Percentiles rank a stretch among this genome's conserved stretches.
Evolutionary conservation across 2,329 filamentous ascomycete genomes (phyloP).

Genomic region (Fusarium xylarioides): DNA sequence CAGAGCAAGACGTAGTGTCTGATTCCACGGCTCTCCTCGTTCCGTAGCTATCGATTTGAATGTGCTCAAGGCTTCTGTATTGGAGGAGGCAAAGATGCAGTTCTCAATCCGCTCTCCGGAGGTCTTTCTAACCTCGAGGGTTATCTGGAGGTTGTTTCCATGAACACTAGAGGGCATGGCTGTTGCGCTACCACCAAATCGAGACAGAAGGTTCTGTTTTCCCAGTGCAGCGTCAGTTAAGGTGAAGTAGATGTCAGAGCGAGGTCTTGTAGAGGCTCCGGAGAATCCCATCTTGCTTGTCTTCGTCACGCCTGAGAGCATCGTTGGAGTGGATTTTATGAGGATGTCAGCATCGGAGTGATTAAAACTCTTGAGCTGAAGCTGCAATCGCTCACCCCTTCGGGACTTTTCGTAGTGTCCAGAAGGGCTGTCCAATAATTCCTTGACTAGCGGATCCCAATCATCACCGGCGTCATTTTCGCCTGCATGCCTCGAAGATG

Average conservation of each 20-base stretch:
- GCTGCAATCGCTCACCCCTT: slow-evolving; percentile 78
- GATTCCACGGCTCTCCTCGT: slow-evolving; percentile 84
- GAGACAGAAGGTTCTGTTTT: slow-evolving; percentile 74
- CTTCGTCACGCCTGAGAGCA: slow-evolving; percentile 81
- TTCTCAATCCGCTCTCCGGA: slow-evolving; percentile 85
- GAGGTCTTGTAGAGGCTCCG: slow-evolving; percentile 84
- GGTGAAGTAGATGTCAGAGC: slow-evolving; percentile 96
- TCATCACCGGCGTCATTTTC: slow-evolving; percentile 70
- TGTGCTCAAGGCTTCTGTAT: slow-evolving; percentile 78
- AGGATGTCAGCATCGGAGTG: slow-evolving; percentile 80
- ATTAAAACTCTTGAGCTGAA: slow-evolving; percentile 82
- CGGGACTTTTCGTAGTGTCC: slow-evolving; percentile 78
- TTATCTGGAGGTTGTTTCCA: slow-evolving; percentile 83
- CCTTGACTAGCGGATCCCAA: slow-evolving; percentile 77
- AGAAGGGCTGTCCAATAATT: slow-evolving; percentile 77
- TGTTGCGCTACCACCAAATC: slow-evolving; percentile 77
- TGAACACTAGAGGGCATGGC: slow-evolving; percentile 69
- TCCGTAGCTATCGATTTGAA: slow-evolving; percentile 88
- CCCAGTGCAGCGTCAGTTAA: slow-evolving; percentile 81
- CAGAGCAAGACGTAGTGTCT: slow-evolving; percentile 84
- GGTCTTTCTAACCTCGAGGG: slow-evolving; percentile 83
- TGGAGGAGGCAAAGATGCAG: slow-evolving; percentile 88
- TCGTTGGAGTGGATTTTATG: slow-evolving; percentile 86
- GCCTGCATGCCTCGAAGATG: slow-evolving; percentile 61
- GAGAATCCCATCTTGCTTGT: slow-evolving; percentile 94